Percentiles rank a stretch among this genome's conserved stretches.
These are phyloP conservation scores for Alternaria rosae DNA, from an alignment of 2,329 filamentous ascomycete species.

Conservation along the genomic window DNA sequence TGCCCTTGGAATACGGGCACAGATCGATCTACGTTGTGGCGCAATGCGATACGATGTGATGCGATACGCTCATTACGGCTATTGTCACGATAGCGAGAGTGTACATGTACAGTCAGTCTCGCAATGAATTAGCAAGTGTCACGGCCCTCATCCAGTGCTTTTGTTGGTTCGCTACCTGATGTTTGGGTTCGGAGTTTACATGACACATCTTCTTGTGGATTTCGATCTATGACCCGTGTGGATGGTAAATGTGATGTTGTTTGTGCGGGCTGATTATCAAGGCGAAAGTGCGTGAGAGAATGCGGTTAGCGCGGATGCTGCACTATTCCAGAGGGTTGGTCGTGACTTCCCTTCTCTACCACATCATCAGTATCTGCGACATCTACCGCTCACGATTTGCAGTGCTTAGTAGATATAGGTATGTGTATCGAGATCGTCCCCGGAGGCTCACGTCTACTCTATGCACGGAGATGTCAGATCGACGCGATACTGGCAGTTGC, in stretches of 20 bases:
- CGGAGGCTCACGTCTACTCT: neutral
- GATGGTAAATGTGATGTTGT: neutral
- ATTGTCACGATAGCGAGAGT: neutral
- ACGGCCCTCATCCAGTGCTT: neutral
- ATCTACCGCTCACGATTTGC: neutral
- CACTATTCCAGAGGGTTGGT: neutral
- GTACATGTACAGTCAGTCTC: neutral
- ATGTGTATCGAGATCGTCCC: neutral
- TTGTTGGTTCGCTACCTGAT: neutral
- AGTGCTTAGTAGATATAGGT: accelerated
- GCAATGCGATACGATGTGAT: neutral
- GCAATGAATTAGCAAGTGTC: neutral
- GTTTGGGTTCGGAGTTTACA: neutral
- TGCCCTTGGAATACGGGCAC: neutral
- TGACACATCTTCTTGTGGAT: neutral
- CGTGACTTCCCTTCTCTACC: neutral
- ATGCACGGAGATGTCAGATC: neutral
- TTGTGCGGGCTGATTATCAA: neutral
- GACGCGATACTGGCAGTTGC: neutral
- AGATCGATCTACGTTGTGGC: neutral
- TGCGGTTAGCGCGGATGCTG: neutral
- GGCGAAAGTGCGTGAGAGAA: neutral
- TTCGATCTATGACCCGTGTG: neutral
- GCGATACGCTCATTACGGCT: neutral
- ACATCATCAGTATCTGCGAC: neutral